Evolutionary conservation across 495 filamentous ascomycete genomes (phyloP).

Genomic region (Aspergillus indologenus): DNA sequence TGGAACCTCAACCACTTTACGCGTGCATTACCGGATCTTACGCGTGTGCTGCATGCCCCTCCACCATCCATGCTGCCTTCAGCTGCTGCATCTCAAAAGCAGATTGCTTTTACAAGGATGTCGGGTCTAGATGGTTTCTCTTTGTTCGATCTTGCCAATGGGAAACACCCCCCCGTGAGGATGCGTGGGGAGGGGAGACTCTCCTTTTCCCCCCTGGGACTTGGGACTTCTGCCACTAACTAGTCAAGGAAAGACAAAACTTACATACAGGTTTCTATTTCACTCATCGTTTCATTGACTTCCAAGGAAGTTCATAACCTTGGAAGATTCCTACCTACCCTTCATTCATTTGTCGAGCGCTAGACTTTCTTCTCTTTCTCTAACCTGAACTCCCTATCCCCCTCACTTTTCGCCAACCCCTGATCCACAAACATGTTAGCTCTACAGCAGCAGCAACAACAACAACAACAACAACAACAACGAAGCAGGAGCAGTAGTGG

Average conservation of each 20-base stretch:
- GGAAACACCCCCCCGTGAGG: background rate
- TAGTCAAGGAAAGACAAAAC: background rate
- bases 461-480: slow-evolving; percentile 1
- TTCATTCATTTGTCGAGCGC: background rate
- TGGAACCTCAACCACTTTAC: slow-evolving; percentile 27
- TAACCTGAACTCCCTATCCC: background rate
- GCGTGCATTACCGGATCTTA: slow-evolving; percentile 35
- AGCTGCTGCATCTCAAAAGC: background rate
- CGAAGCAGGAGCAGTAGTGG: background rate
- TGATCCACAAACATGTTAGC: background rate
- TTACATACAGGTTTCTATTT: background rate
- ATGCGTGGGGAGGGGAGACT: background rate
- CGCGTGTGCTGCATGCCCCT: slow-evolving; percentile 25
- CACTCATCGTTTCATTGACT: background rate
- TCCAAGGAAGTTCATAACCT: background rate
- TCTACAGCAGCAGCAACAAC: slow-evolving; percentile 3
- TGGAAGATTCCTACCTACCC: background rate
- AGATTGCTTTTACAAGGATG: background rate
- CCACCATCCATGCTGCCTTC: background rate
- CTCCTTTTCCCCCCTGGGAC: background rate
- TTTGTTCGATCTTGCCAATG: background rate
- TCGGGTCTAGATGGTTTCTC: background rate
- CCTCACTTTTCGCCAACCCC: background rate
- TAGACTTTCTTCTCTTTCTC: background rate
- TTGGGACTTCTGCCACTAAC: background rate